phyloP scores from a whole-genome alignment of 441 rosid species.

The Euphorbia schlechtendalii region DNA sequence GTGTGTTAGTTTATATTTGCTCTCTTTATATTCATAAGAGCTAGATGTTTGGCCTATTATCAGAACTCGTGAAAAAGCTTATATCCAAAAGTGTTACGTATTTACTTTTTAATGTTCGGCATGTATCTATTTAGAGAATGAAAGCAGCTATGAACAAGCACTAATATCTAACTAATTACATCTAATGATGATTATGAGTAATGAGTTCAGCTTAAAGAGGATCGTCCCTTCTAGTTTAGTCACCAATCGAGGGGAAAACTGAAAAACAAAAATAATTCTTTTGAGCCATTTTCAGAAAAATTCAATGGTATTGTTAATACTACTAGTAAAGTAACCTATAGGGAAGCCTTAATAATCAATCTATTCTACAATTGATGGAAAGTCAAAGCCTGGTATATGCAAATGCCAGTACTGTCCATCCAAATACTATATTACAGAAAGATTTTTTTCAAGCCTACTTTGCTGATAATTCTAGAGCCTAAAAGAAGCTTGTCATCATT shows the following conservation, averaged over 20 bases:
- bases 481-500: slow-evolving; percentile 18
- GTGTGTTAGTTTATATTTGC: neutral
- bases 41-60: neutral
- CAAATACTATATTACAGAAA: neutral
- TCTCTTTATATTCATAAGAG: neutral
- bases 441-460: neutral
- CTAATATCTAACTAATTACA: neutral
- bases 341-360: neutral
- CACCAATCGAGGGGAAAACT: neutral
- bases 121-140: neutral
- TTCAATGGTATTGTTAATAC: neutral
- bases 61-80: neutral
- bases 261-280: neutral
- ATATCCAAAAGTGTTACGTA: neutral
- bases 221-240: neutral
- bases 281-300: neutral
- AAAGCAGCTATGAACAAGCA: neutral
- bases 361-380: neutral
- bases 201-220: neutral
- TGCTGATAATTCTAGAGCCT: slow-evolving; percentile 16
- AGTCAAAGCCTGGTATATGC: neutral
- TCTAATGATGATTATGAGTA: neutral
- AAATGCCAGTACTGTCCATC: neutral
- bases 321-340: neutral
- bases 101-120: neutral